Evolutionary conservation across 495 filamentous ascomycete genomes (phyloP), one percentile per base, ranked within the genome.

Genomic region (Tuber indicum): DNA sequence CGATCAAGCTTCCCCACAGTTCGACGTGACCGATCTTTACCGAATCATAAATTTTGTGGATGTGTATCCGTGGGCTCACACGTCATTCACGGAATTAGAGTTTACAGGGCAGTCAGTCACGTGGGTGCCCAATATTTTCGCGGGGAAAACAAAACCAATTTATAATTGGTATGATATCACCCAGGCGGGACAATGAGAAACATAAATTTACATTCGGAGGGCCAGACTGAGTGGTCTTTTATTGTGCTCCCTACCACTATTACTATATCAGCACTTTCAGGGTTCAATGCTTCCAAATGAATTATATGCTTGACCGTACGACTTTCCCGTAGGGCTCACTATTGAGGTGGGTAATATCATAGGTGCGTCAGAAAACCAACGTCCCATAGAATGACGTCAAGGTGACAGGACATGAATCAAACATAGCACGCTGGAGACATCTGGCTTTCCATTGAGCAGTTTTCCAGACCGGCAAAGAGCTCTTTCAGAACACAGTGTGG

Each of bases 201-300:
- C 0, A n/a, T 5, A n/a, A n/a, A n/a, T n/a, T n/a, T n/a, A 12
- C 49, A 1, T 3, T 6, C 21, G 52, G 52, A n/a, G 52, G 0
- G 52, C 0, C 26, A 26, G 26, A 58, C 26, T 26, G 52, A 26
- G 47, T 49, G 3, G 47, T 3, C n/a, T 10, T 58, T 23, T n/a
- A 8, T 14, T n/a, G 2, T 10, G 1, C 49, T n/a, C 49, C 49
- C 23, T n/a, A 21, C 49, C 21, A n/a, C 7, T 10, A n/a, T n/a
- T 10, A 1, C 7, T 52, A 9, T n/a, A 52, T n/a, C 49, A 9
- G 49, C 21, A 6, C n/a, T n/a, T n/a, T 5, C 5, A 23, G 9
- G 9, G 6, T n/a, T n/a, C 49, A 52, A 9, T 52, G 4, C 49
- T n/a, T 52, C 23, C 49, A n/a, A 6, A n/a, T 21, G 1, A 9